A percentile compares a stretch with the other conserved stretches of the same genome.
Conservation (phyloP, 163 green algal genomes). For the Scenedesmus sp. region DNA sequence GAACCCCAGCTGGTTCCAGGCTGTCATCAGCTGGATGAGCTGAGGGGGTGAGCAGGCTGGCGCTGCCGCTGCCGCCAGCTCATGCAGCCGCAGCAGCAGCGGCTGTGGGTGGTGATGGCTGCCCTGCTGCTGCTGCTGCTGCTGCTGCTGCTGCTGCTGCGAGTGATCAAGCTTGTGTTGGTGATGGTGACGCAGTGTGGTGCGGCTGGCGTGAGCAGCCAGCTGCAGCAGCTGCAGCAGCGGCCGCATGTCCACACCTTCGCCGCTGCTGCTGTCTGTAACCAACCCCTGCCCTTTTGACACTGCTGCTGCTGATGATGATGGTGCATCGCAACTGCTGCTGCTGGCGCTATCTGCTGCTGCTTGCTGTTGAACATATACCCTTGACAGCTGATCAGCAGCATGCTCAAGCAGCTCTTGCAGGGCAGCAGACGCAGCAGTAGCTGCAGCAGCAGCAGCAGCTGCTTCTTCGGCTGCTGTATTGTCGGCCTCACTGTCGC, state of each 20-base stretch:
- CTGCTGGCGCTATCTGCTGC: background rate
- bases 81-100: background rate
- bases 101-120: background rate
- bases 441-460: background rate
- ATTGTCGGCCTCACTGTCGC: background rate
- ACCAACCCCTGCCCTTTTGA: background rate
- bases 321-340: background rate
- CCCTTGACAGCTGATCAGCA: background rate
- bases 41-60: background rate
- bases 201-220: background rate
- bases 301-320: background rate
- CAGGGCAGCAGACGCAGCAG: constrained; percentile 12
- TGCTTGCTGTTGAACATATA: background rate
- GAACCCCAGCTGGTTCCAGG: constrained; percentile 33
- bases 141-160: constrained; percentile 8
- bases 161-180: background rate
- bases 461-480: background rate
- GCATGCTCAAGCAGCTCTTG: background rate
- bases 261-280: background rate
- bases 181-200: background rate
- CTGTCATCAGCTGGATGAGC: constrained; percentile 25
- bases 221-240: constrained; percentile 44
- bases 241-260: background rate
- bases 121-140: constrained; percentile 20
- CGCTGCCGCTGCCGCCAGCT: constrained; percentile 7